phyloP scores from a whole-genome alignment of 192 early-diverging fungal species.

The Coemansia sp. region DNA sequence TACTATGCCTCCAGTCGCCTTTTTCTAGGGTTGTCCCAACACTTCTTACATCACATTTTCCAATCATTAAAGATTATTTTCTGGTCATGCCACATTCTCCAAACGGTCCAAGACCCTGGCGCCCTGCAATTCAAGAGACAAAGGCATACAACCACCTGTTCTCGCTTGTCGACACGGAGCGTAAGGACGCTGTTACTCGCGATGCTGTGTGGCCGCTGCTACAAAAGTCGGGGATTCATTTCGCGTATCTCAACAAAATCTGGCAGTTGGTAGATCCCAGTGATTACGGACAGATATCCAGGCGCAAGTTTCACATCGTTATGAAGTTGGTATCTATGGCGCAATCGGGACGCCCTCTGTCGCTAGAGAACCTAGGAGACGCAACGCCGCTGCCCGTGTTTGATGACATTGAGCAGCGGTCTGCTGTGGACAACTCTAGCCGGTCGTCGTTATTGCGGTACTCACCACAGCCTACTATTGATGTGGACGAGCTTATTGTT shows the following conservation, averaged over 20 bases:
- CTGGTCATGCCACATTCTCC: not conserved
- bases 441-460: slow-evolving; percentile 21
- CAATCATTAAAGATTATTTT: not conserved
- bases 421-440: slow-evolving; percentile 1
- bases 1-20: not conserved
- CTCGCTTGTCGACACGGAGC: slow-evolving; percentile 16
- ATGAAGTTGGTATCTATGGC: slow-evolving; percentile 37
- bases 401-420: slow-evolving; percentile 5
- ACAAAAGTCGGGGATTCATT: slow-evolving; percentile 10
- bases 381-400: slow-evolving; percentile 22
- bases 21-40: not conserved
- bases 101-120: slow-evolving; percentile 21
- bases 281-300: slow-evolving; percentile 5
- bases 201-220: slow-evolving; percentile 12
- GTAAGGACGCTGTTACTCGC: not conserved
- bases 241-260: slow-evolving; percentile 9
- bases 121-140: slow-evolving; percentile 31
- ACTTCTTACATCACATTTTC: not conserved
- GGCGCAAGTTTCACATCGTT: slow-evolving; percentile 28
- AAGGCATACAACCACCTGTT: slow-evolving; percentile 31
- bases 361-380: slow-evolving; percentile 11
- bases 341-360: slow-evolving; percentile 20
- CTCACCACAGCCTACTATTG: slow-evolving; percentile 30
- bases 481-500: slow-evolving; percentile 22
- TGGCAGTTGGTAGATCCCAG: slow-evolving; percentile 9